Base-by-base conservation (phyloP, 23 red algal genomes). In the Gracilariopsis chorda region DNA sequence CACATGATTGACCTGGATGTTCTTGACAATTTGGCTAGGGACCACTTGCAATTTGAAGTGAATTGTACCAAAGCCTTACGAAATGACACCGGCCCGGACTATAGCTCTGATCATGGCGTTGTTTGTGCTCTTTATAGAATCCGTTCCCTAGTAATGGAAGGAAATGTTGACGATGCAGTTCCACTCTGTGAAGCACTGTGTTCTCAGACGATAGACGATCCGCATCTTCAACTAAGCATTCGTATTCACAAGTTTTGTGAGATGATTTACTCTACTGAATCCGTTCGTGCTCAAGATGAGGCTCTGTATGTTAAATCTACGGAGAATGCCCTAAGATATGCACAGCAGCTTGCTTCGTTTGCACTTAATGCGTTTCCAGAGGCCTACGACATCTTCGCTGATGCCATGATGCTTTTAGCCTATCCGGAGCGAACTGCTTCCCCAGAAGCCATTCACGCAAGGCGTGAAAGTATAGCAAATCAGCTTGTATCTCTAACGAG, bases 1-100 rank as follows among this genome's bases (percentile, higher is more conserved):
- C 67, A 88, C 84, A 88, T 88, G 84, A 88, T 88, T 88, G 21
- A 75, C 59, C 40, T 88, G 65, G 43, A 88, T 88, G 84, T 45
- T 37, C 84, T 88, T 44, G 84, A 88, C 51, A 73, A 44, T 24
- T 49, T 88, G 30, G 67, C 52, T 8, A 61, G 24, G 40, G 84
- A 88, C 64, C 84, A 88, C 47, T 23, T 88, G 32, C 84, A 61
- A 13, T 88, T 88, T 25, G 84, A 88, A 39, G 63, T 48, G 16
- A 28, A 56, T 5, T 88, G 84, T 34, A 41, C 67, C 6, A 55
- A 49, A 29, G 34, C 57, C 10, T 39, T 29, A 76, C 52, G 35
- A 25, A 49, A 88, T 65, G 57, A 7, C 37, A 28, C 65, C 5
- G 27, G 53, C 12, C 5, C 21, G 10, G 51, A 75, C 56, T 65